Conservation (phyloP, 345 rosid species). For the Bruguiera sexangula region DNA sequence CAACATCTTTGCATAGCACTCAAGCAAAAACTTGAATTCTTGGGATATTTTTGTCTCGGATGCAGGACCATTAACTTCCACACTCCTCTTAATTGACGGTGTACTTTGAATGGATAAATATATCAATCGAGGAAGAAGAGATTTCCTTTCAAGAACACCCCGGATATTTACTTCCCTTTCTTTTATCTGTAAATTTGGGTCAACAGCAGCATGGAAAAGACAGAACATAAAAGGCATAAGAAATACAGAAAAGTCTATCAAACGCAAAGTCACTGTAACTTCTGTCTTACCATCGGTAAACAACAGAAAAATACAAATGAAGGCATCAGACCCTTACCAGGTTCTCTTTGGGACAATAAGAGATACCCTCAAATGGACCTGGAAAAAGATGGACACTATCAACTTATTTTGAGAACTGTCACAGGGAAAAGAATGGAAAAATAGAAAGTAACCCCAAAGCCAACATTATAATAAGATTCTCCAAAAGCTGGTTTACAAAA, state of each 20-base stretch:
- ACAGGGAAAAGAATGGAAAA: background rate
- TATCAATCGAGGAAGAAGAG: conserved; percentile 84
- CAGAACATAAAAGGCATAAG: conserved; percentile 1
- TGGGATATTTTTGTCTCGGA: conserved; percentile 44
- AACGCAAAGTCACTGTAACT: background rate
- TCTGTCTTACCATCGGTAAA: background rate
- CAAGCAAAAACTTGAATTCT: conserved; percentile 73
- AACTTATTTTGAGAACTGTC: conserved; percentile 11
- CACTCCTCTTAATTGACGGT: conserved; percentile 47
- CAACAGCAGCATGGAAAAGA: conserved; percentile 9
- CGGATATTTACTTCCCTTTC: conserved; percentile 61
- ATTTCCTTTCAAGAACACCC: conserved; percentile 54
- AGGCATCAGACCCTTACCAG: conserved; percentile 44
- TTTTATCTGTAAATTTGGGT: conserved; percentile 41
- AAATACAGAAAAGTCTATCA: background rate
- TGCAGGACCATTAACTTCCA: conserved; percentile 56
- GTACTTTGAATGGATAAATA: conserved; percentile 78
- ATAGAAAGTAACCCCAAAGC: background rate
- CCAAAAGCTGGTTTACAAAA: too few species aligned
- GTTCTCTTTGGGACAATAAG: conserved; percentile 56
- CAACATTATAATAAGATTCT: background rate
- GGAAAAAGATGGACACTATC: conserved; percentile 11
- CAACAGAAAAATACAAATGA: conserved; percentile 4
- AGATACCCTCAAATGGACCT: conserved; percentile 91
- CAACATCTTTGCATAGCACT: conserved; percentile 62